Conservation (phyloP, 2,329 filamentous ascomycete genomes). For the Knoxdaviesia proteae region DNA sequence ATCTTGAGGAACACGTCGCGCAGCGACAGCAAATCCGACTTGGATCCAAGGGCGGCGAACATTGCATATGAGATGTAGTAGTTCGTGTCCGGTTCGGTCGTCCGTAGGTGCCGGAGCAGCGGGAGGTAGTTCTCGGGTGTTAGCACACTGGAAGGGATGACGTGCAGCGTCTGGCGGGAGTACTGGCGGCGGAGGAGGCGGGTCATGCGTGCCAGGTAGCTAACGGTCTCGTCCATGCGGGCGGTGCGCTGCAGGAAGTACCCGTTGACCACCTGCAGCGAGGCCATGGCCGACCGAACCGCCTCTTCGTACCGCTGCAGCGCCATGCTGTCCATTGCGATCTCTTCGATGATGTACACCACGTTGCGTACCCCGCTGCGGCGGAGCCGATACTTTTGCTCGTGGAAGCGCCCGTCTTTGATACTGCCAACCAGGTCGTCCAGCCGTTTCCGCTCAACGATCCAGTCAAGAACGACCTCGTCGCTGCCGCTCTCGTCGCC, state of each 20-base stretch:
- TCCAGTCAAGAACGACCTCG: slow-evolving; percentile 60
- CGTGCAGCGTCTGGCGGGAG: slow-evolving; percentile 29
- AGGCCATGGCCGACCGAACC: slow-evolving; percentile 52
- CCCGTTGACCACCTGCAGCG: slow-evolving; percentile 57
- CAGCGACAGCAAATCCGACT: slow-evolving; percentile 53
- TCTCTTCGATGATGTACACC: slow-evolving; percentile 60
- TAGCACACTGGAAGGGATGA: slow-evolving; percentile 46
- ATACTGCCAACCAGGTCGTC: slow-evolving; percentile 66
- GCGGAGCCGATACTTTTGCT: slow-evolving; percentile 64
- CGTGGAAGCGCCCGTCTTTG: slow-evolving; percentile 63
- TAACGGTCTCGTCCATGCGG: slow-evolving; percentile 59
- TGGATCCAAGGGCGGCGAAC: slow-evolving; percentile 52
- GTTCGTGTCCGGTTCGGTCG: slow-evolving; percentile 24
- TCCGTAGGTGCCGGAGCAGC: slow-evolving; percentile 35
- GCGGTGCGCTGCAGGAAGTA: slow-evolving; percentile 61
- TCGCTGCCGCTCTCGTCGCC: slow-evolving; percentile 27
- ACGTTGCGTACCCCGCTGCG: slow-evolving; percentile 57
- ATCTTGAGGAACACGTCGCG: slow-evolving; percentile 64
- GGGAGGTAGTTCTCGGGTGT: slow-evolving; percentile 45
- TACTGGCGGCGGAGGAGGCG: slow-evolving; percentile 44
- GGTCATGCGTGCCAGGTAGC: slow-evolving; percentile 55
- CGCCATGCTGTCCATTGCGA: slow-evolving; percentile 33
- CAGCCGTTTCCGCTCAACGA: slow-evolving; percentile 60
- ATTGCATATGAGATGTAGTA: slow-evolving; percentile 49
- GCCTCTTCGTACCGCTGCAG: slow-evolving; percentile 40